Percentiles rank a stretch among this genome's conserved stretches.
Conservation (phyloP, 768 basidiomycete genomes). For the Mycena amicta region DNA sequence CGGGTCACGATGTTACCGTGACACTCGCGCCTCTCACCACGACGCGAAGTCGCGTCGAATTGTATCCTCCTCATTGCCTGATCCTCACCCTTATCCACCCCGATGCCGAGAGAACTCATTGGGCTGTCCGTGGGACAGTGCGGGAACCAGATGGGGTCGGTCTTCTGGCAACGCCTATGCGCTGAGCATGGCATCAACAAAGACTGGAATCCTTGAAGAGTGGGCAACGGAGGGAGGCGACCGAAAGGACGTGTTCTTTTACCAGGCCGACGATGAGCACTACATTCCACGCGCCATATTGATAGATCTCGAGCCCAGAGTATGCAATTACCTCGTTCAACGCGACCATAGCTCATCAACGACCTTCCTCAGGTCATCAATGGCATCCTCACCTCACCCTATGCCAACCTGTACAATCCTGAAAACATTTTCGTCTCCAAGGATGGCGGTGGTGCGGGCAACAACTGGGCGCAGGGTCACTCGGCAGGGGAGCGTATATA, state of each 20-base stretch:
- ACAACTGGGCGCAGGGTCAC: slow-evolving; percentile 98
- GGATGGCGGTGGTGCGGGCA: slow-evolving; percentile 98
- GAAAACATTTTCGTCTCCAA: slow-evolving; percentile 97
- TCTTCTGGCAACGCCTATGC: slow-evolving; percentile 98
- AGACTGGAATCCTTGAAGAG: slow-evolving; percentile 93
- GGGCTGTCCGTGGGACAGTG: slow-evolving; percentile 83
- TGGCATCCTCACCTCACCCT: slow-evolving; percentile 86
- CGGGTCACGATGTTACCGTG: background rate
- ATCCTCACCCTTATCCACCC: background rate
- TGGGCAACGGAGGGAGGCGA: slow-evolving; percentile 96
- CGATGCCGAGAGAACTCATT: slow-evolving; percentile 52
- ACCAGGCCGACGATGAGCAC: slow-evolving; percentile 99
- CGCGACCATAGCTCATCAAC: no score
- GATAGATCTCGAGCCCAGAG: slow-evolving; percentile 94
- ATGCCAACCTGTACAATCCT: slow-evolving; percentile 92
- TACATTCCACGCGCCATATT: slow-evolving; percentile 97
- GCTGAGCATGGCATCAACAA: slow-evolving; percentile 98
- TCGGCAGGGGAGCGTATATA: slow-evolving; percentile 87
- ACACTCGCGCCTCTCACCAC: background rate
- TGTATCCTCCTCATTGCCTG: background rate
- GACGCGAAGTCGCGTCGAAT: background rate
- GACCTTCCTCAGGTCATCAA: slow-evolving; percentile 81
- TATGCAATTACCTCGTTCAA: no score
- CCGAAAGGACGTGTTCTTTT: slow-evolving; percentile 99
- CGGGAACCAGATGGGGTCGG: slow-evolving; percentile 93